Base-by-base conservation (phyloP, 108 stramenopile species). In the Cyclotella atomus region DNA sequence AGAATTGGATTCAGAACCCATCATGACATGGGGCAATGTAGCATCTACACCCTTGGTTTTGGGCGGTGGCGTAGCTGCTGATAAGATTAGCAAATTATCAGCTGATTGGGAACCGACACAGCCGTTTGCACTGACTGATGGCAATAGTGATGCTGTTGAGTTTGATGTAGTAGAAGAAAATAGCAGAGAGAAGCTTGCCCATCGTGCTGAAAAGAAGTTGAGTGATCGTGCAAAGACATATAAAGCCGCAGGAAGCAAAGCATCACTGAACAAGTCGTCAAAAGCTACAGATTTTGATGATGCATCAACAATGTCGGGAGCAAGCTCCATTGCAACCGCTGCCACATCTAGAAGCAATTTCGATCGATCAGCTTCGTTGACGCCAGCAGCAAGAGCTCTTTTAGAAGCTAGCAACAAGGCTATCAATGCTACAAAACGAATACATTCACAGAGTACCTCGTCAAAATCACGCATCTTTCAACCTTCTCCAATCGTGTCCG, bases 11-110 rank as follows among this genome's bases (percentile, higher is more conserved):
- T n/a, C n/a, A n/a, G 68, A 70, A 35, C 93, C 93, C 0, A 84
- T 94, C 20, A 86, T 79, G 50, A 91, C 93, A 9, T 91, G 89
- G 90, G 90, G 93, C 2, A 71, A 70, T 21, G 84, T 94, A 0
- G 86, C 77, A 20, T 76, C 71, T 1, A 89, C 88, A 30, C 90
- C 93, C 0, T 28, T 87, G 21, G 77, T 90, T 41, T 45, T 91
- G 12, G 77, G 77, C n/a, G 63, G 52, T 33, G 75, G 70, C 25
- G 33, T 24, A 29, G 55, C 70, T 29, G 69, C 67, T 28, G 72
- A 76, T 62, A 69, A 60, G 34, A 28, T 21, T 28, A 53, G 24
- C n/a, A 35, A 34, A n/a, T 21, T 25, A 16, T 30, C 60, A 4
- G 28, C 60, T 35, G 74, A 75, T 35, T 75, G 74, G 74, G 68